Base-by-base conservation (phyloP, 768 basidiomycete genomes). In the Phlegmacium glaucopus region DNA sequence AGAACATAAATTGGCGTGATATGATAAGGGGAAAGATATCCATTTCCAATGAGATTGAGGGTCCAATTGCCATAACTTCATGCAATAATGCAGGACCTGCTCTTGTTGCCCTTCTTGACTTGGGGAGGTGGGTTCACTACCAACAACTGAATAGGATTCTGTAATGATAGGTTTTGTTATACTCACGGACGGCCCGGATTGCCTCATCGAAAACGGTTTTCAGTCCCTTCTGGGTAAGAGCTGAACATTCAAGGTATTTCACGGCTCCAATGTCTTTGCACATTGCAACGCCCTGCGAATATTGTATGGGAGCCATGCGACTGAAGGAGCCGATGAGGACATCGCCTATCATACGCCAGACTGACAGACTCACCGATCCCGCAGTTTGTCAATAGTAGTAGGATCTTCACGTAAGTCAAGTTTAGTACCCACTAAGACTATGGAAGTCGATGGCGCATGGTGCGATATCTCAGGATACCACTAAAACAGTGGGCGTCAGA, bases 191-290 rank as follows among this genome's bases (percentile, higher is more conserved):
- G 47, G 93, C 92, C 45, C 96, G 83, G 60, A 99, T 98, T 36
- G 96, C 96, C 70, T 98, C 96, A 66, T 98, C 96, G 64, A 99
- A 99, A 37, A 99, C 96, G 49, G 88, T 94, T 82, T 99, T 99
- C 63, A 99, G 74, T 12, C 95, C 95, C 71, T 98, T 96, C 76
- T 98, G 96, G 39, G 95, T 97, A 61, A 95, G 73, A 28, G 94
- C 93, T 25, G 93, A 95, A 68, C 94, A 96, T 67, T 96, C 94
- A 48, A 96, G 72, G 61, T 96, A 96, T 70, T 94, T 94, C 56
- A 97, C 91, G 28, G 95, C 96, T 18, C 86, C 87, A 55, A 99
- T 93, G 59, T 98, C 96, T 63, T 87, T 87, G 50, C 84, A 83
- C 85, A 96, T 94, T 39, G 84, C 76, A 39, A 91, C 84, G 46